phyloP scores from a whole-genome alignment of 345 rosid genomes.

The Chamaenerion angustifolium region DNA sequence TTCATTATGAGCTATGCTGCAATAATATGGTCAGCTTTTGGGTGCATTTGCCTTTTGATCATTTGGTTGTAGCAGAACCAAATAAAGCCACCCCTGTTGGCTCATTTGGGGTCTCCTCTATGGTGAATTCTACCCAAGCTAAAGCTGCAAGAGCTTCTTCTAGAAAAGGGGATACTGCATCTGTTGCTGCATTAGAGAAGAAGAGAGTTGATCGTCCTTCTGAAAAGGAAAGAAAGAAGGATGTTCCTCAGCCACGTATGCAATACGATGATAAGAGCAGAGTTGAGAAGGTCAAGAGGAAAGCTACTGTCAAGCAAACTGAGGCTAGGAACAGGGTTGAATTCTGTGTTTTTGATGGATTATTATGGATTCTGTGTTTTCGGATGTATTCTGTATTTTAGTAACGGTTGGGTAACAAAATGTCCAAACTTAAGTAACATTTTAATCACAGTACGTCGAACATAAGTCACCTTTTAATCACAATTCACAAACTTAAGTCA shows the following conservation, averaged over 20 bases:
- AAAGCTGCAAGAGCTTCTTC: constrained; percentile 42
- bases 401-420: too few relatives aligned
- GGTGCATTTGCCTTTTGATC: background rate
- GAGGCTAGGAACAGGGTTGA: constrained; percentile 88
- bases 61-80: constrained; percentile 1
- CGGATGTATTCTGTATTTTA: too few relatives aligned
- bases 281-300: constrained; percentile 86
- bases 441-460: too few relatives aligned
- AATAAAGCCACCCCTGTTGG: constrained; percentile 1
- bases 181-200: constrained; percentile 51
- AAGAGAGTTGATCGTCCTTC: constrained; percentile 47
- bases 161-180: constrained; percentile 41
- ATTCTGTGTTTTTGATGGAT: too few relatives aligned
- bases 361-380: too few relatives aligned
- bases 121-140: constrained; percentile 9
- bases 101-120: background rate
- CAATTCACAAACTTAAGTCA: too few relatives aligned
- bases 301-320: constrained; percentile 74
- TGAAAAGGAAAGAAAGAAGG: constrained; percentile 92
- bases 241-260: constrained; percentile 91
- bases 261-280: constrained; percentile 83
- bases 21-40: background rate
- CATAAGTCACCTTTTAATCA: too few relatives aligned
- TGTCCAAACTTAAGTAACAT: too few relatives aligned
- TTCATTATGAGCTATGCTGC: background rate